These are phyloP conservation scores for Biscogniauxia marginata DNA, from an alignment of 2,329 filamentous ascomycete species.

Conservation along the genomic window DNA sequence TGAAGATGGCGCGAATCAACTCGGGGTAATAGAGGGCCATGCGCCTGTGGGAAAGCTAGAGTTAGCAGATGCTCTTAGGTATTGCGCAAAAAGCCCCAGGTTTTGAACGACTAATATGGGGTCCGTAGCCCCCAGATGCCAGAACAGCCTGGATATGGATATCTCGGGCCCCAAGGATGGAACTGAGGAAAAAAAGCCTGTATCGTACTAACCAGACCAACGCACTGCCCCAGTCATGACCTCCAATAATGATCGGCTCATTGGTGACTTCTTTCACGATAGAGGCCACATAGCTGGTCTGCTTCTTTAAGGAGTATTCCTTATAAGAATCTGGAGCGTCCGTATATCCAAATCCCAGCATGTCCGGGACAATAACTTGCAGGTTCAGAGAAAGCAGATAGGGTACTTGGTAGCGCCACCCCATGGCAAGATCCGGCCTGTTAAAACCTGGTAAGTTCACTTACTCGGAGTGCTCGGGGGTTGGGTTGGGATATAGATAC, in stretches of 20 bases:
- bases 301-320: constrained; percentile 69
- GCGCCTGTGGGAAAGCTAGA: constrained; percentile 41
- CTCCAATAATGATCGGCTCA: constrained; percentile 71
- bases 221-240: constrained; percentile 89
- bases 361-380: constrained; percentile 79
- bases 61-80: neutral
- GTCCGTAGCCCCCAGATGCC: neutral
- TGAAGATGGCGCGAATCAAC: constrained; percentile 73
- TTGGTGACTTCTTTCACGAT: constrained; percentile 59
- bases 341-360: constrained; percentile 82
- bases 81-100: too few species aligned
- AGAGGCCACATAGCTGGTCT: constrained; percentile 72
- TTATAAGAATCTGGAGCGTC: constrained; percentile 61
- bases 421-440: constrained; percentile 80
- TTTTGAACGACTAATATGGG: too few species aligned
- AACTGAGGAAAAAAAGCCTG: neutral
- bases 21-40: constrained; percentile 70
- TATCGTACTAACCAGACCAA: constrained; percentile 56
- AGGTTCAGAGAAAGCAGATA: constrained; percentile 68
- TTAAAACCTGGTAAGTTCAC: constrained; percentile 44
- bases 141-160: neutral
- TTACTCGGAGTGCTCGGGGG: neutral
- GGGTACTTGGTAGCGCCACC: constrained; percentile 89
- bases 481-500: constrained; percentile 14
- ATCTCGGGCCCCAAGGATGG: too few species aligned